A percentile compares a stretch with the other conserved stretches of the same genome.
Evolutionary conservation across 768 basidiomycete species (phyloP).

Genomic region (Arthromyces matolae): DNA sequence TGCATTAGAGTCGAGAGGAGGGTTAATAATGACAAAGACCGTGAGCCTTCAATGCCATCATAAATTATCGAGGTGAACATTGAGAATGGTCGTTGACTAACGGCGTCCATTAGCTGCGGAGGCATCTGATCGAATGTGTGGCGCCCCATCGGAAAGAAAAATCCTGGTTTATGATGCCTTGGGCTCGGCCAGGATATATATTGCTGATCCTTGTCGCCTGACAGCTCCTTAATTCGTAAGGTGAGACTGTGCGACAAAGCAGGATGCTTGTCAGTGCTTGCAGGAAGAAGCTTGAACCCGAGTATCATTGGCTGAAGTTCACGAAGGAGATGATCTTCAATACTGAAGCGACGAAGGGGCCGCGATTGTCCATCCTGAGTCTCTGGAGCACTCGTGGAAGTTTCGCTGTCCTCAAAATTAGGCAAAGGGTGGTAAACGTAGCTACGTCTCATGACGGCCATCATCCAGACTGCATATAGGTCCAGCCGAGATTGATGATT

Average conservation of each 20-base stretch:
- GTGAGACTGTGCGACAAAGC: not conserved
- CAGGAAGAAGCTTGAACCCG: not conserved
- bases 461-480: not conserved
- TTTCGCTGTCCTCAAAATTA: not conserved
- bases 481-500: not conserved
- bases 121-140: not conserved
- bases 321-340: conserved; percentile 1
- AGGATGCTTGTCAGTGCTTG: not conserved
- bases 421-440: conserved; percentile 3
- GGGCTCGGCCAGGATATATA: conserved; percentile 1
- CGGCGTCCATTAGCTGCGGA: not conserved
- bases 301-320: conserved; percentile 4
- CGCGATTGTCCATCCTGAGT: not conserved
- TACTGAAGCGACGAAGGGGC: not conserved
- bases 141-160: conserved; percentile 4
- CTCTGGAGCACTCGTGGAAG: not conserved
- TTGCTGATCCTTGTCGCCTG: not conserved
- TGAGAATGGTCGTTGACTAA: not conserved
- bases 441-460: not conserved
- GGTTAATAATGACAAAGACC: conserved; percentile 1
- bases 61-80: conserved; percentile 2
- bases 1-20: conserved; percentile 3
- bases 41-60: not conserved
- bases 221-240: not conserved
- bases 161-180: conserved; percentile 1